A percentile compares a stretch with the other conserved stretches of the same genome.
Evolutionary conservation across 768 basidiomycete species (phyloP).

Genomic region (Sutorius australiensis): DNA sequence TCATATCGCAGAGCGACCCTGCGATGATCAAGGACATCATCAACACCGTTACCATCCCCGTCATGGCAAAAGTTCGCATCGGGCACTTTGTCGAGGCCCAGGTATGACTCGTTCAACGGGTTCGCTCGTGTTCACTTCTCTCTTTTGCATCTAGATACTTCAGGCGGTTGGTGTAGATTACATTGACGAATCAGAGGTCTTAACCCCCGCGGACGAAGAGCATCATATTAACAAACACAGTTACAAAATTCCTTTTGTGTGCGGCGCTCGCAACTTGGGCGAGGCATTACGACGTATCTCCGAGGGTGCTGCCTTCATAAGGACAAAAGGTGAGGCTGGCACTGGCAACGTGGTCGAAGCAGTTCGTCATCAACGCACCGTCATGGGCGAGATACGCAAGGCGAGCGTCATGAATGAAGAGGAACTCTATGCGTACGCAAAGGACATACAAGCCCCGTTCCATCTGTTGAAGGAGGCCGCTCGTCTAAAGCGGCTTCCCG

Average conservation of each 20-base stretch:
- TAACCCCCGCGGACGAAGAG: constrained; percentile 95
- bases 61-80: constrained; percentile 95
- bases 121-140: not conserved
- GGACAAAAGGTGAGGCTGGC: constrained; percentile 92
- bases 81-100: constrained; percentile 98
- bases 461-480: constrained; percentile 96
- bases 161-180: constrained; percentile 96
- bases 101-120: constrained; percentile 38
- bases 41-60: constrained; percentile 91
- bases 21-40: constrained; percentile 96
- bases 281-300: constrained; percentile 95
- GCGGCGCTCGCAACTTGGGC: constrained; percentile 91
- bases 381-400: constrained; percentile 80
- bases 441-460: constrained; percentile 89
- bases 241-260: constrained; percentile 95
- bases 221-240: constrained; percentile 96
- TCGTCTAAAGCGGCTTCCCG: constrained; percentile 87
- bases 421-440: constrained; percentile 90
- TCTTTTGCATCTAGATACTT: constrained; percentile 57
- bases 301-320: constrained; percentile 97
- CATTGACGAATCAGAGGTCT: constrained; percentile 91
- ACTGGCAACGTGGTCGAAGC: constrained; percentile 92
- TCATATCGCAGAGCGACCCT: constrained; percentile 70
- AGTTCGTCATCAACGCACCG: constrained; percentile 84
- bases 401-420: constrained; percentile 90